These are phyloP conservation scores for Termitomyces heimii DNA, from an alignment of 768 basidiomycete genomes.

Conservation along the genomic window DNA sequence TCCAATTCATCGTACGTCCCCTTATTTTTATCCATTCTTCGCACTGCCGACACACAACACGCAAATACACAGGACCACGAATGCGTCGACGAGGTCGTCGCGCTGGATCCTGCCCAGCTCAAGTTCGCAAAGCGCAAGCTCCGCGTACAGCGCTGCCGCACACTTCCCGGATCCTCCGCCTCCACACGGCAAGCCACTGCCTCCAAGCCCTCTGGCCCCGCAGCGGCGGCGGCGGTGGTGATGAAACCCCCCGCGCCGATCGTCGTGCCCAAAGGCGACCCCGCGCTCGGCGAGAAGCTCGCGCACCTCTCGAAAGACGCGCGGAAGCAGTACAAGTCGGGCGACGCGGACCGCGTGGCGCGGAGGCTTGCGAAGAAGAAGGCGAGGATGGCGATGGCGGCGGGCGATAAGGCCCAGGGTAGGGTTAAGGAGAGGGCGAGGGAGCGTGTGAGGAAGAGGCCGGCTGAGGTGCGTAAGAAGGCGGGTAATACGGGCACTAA, in stretches of 20 bases:
- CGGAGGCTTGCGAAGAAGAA: constrained; percentile 90
- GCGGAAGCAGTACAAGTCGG: constrained; percentile 75
- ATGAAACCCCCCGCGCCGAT: constrained; percentile 13
- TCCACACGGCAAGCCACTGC: constrained; percentile 18
- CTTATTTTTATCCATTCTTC: background rate
- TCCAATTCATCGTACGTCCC: constrained; percentile 72
- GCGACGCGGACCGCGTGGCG: constrained; percentile 75
- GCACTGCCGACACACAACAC: background rate
- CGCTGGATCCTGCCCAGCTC: constrained; percentile 68
- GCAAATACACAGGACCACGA: constrained; percentile 65
- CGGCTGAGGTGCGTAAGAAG: constrained; percentile 24
- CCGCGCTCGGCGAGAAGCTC: constrained; percentile 72
- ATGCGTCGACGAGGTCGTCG: constrained; percentile 90
- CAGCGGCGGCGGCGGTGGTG: constrained; percentile 10
- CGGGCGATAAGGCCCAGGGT: constrained; percentile 23
- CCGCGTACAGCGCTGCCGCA: constrained; percentile 88
- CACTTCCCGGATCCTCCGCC: constrained; percentile 37
- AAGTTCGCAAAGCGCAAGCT: constrained; percentile 92
- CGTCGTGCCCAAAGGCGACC: constrained; percentile 72
- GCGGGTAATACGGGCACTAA: constrained; percentile 27
- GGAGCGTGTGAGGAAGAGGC: constrained; percentile 40
- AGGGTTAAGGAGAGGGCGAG: constrained; percentile 41
- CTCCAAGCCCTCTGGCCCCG: constrained; percentile 13
- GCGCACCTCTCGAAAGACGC: constrained; percentile 77
- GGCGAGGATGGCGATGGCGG: constrained; percentile 48